phyloP scores from a whole-genome alignment of 106 monocot genomes.

The Allium sativum region DNA sequence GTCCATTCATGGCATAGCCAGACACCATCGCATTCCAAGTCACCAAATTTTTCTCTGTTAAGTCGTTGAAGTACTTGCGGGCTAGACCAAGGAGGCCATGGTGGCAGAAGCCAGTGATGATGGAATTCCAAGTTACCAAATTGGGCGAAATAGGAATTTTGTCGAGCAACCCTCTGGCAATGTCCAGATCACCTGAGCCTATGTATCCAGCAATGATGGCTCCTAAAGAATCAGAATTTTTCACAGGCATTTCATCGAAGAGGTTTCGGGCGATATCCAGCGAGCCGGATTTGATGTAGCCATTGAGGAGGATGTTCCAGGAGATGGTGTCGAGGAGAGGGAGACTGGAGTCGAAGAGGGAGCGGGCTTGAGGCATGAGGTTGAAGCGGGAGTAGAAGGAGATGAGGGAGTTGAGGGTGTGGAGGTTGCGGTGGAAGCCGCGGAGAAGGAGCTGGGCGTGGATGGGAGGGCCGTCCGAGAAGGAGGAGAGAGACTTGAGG shows the following conservation, averaged over 20 bases:
- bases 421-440: slow-evolving; percentile 34
- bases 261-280: slow-evolving; percentile 29
- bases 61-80: slow-evolving; percentile 54
- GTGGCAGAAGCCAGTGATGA: slow-evolving; percentile 44
- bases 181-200: slow-evolving; percentile 37
- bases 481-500: slow-evolving; percentile 13
- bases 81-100: slow-evolving; percentile 40
- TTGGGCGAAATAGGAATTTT: slow-evolving; percentile 37
- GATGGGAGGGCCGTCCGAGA: slow-evolving; percentile 2
- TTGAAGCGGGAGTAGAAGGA: slow-evolving; percentile 35
- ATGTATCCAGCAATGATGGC: slow-evolving; percentile 46
- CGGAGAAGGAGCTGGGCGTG: slow-evolving; percentile 31
- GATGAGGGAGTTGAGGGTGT: slow-evolving; percentile 46
- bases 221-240: slow-evolving; percentile 58
- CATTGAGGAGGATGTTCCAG: slow-evolving; percentile 62
- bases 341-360: slow-evolving; percentile 27
- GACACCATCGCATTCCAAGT: slow-evolving; percentile 42
- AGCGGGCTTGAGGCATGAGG: slow-evolving; percentile 30
- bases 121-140: slow-evolving; percentile 55
- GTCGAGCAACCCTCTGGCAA: slow-evolving; percentile 41
- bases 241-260: slow-evolving; percentile 68
- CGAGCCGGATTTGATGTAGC: slow-evolving; percentile 37
- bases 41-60: slow-evolving; percentile 47
- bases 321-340: slow-evolving; percentile 39
- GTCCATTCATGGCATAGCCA: slow-evolving; percentile 22